Evolutionary conservation across 495 filamentous ascomycete genomes (phyloP).

Genomic region (Neurospora pannonica): DNA sequence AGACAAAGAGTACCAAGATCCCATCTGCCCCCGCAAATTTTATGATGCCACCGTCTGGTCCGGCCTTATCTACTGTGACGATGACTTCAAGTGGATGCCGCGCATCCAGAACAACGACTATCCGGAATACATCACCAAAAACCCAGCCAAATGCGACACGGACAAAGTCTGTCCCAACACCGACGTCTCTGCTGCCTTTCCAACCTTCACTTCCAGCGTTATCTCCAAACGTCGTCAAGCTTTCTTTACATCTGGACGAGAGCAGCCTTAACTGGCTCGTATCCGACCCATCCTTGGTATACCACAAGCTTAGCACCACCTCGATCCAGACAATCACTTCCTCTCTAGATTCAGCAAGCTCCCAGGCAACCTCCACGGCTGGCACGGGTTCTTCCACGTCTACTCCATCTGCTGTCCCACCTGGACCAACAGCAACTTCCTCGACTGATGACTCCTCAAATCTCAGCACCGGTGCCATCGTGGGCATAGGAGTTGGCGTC

Average conservation of each 20-base stretch:
- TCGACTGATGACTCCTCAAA: background rate
- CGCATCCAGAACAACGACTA: background rate
- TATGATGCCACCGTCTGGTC: background rate
- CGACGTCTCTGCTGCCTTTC: background rate
- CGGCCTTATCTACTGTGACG: background rate
- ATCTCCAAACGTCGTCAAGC: background rate
- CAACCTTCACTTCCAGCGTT: background rate
- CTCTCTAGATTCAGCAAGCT: background rate
- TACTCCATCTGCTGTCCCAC: background rate
- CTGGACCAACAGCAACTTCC: background rate
- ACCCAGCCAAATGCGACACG: background rate
- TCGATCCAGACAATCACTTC: background rate
- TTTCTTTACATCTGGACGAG: background rate
- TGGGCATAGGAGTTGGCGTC: background rate
- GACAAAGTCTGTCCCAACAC: background rate
- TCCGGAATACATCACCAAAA: background rate
- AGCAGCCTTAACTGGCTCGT: background rate
- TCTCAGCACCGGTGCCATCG: background rate
- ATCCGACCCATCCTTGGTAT: background rate
- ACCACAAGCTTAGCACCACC: background rate
- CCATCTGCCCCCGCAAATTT: constrained; percentile 12
- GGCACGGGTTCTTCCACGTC: background rate
- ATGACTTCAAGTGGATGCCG: background rate
- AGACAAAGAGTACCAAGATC: constrained; percentile 11
- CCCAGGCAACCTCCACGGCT: background rate